Conservation (phyloP, 2,329 filamentous ascomycete species). For the Fusarium anguioides region DNA sequence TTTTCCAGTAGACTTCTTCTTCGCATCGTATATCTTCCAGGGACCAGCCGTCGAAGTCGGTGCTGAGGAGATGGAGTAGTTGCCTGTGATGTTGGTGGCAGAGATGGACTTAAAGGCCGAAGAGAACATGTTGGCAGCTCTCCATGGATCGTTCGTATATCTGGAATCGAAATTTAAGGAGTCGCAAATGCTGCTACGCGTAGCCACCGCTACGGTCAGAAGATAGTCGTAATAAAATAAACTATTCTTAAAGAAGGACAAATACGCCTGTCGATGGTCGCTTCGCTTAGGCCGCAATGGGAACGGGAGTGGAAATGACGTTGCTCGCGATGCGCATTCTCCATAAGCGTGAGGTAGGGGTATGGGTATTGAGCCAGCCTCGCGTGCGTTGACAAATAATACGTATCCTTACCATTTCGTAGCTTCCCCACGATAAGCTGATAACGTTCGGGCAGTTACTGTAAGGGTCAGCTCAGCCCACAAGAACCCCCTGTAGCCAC, state of each 20-base stretch:
- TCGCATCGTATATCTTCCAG: constrained; percentile 98
- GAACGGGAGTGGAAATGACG: constrained; percentile 28
- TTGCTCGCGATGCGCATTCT: constrained; percentile 36
- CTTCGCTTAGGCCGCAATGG: constrained; percentile 17
- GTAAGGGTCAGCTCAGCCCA: constrained; percentile 11
- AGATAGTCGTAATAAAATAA: background rate
- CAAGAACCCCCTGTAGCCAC: constrained; percentile 6
- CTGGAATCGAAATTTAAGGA: constrained; percentile 29
- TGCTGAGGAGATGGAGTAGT: constrained; percentile 84
- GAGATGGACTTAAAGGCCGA: constrained; percentile 93
- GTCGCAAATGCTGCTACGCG: constrained; percentile 1
- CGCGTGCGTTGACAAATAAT: constrained; percentile 43
- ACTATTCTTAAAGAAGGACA: background rate
- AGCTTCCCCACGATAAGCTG: constrained; percentile 31
- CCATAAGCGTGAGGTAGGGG: constrained; percentile 25
- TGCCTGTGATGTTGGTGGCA: constrained; percentile 87
- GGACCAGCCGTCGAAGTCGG: constrained; percentile 85
- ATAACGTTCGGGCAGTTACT: constrained; percentile 15
- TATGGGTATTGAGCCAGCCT: constrained; percentile 10
- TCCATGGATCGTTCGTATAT: constrained; percentile 45
- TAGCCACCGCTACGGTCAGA: background rate
- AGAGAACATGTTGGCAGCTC: constrained; percentile 77
- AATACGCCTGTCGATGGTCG: constrained; percentile 14
- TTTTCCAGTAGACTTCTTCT: constrained; percentile 94
- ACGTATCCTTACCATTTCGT: constrained; percentile 21